Percentiles rank a stretch among this genome's conserved stretches.
These are phyloP conservation scores for Phytophthora europaea DNA, from an alignment of 352 stramenopile species.

Conservation along the genomic window DNA sequence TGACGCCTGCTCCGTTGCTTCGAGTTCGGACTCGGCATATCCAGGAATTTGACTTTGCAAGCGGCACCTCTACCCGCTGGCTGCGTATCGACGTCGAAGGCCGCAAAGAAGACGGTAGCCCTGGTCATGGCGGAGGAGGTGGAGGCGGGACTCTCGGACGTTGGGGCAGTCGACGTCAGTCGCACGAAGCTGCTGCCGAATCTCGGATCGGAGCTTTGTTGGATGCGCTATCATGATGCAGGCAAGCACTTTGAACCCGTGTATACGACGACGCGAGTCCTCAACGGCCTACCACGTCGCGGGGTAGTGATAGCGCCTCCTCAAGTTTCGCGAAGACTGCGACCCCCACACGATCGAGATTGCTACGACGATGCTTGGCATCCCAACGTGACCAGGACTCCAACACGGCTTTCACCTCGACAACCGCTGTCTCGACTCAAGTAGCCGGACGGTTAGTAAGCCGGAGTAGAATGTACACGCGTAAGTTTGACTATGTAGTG, in stretches of 20 bases:
- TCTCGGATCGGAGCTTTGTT: constrained; percentile 52
- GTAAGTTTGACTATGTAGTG: neutral
- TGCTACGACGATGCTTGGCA: neutral
- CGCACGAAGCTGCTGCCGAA: constrained; percentile 42
- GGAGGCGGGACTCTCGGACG: constrained; percentile 21
- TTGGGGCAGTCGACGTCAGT: constrained; percentile 43
- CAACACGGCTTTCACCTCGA: neutral
- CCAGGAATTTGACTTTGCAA: constrained; percentile 83
- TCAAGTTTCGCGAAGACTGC: neutral
- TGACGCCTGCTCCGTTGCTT: constrained; percentile 68
- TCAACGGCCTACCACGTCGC: neutral
- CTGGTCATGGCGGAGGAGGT: constrained; percentile 20
- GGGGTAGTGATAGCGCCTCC: too few relatives aligned
- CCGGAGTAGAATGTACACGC: neutral
- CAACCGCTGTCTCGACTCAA: neutral
- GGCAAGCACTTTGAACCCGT: too few relatives aligned
- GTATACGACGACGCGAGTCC: neutral
- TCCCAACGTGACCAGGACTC: neutral
- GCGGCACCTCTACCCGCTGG: constrained; percentile 77
- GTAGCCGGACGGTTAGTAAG: neutral
- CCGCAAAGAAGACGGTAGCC: constrained; percentile 56
- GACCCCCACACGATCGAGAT: neutral
- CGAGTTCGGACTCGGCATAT: constrained; percentile 80
- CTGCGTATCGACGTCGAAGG: constrained; percentile 68
- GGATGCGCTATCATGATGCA: constrained; percentile 47